Base-by-base conservation (phyloP, 768 basidiomycete genomes). In the Chlorophyllum brunneum region DNA sequence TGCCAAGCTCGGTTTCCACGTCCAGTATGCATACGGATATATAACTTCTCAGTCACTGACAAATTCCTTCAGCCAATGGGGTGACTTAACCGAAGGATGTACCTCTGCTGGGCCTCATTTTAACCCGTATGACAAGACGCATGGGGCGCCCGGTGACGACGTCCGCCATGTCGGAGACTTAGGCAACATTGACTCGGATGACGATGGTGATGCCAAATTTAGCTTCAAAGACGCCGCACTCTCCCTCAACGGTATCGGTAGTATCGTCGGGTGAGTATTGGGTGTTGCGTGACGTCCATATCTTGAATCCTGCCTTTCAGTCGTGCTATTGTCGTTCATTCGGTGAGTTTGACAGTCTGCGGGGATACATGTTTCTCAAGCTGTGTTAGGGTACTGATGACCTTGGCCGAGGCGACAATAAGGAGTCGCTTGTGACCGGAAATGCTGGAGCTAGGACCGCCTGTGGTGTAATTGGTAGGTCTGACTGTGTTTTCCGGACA, bases 391-490 rank as follows among this genome's bases (percentile, higher is more conserved):
- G 88, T 3, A 78, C 79, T 15, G 91, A 93, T 62, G 91, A 93
- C 61, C 75, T 92, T 44, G 91, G 89, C n/a, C 72, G 67, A 54
- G 87, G 88, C 13, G 73, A 70, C 36, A 75, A 85, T 59, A 71
- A 78, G 24, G 88, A 89, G 57, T 86, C 85, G 18, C 70, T 83
- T 51, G 88, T 80, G 64, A 92, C 88, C 2, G 90, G 90, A 7
- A 88, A 92, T 61, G 85, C 90, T 13, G 85, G 86, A 9, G 81
- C 73, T 26, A 75, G 88, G 51, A 77, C 80, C n/a, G 89, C 91
- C 10, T 92, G 91, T 61, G 90, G 89, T 59, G 80, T 92, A 45
- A 87, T 92, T 58, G 88, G 86, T 80, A 38, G n/a, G n/a, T n/a
- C n/a, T n/a, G n/a, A n/a, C n/a, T 20, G 58, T 43, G 51, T 36